Conservation (phyloP, 2,329 filamentous ascomycete genomes). For the Sarocladium oryzae region DNA sequence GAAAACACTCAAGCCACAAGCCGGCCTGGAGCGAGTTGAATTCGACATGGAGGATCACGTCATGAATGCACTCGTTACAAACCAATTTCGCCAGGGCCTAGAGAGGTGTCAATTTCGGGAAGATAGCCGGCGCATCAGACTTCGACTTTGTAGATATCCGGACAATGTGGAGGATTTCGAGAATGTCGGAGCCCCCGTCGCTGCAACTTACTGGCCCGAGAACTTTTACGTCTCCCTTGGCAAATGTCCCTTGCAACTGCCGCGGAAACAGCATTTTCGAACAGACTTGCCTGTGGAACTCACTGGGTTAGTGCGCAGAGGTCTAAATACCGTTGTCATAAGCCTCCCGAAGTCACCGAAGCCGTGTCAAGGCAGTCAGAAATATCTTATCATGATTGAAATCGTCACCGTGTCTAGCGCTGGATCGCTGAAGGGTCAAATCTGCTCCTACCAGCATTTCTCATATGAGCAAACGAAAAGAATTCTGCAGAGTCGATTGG, state of each 20-base stretch:
- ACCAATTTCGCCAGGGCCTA: conserved; percentile 23
- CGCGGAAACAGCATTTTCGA: conserved; percentile 65
- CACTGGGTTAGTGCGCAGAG: conserved; percentile 50
- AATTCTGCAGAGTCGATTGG: conserved; percentile 47
- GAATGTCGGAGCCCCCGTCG: conserved; percentile 54
- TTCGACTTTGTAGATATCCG: conserved; percentile 53
- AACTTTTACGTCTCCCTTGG: conserved; percentile 67
- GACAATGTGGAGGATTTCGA: conserved; percentile 16
- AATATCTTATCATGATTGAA: conserved; percentile 64
- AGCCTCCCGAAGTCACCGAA: not conserved
- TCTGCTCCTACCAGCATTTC: conserved; percentile 28
- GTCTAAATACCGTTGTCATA: conserved; percentile 22
- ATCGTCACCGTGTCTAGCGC: conserved; percentile 51
- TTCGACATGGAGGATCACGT: conserved; percentile 39
- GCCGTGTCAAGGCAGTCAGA: not conserved
- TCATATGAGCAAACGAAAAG: conserved; percentile 43
- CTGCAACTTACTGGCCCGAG: conserved; percentile 65
- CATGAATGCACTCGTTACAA: conserved; percentile 27
- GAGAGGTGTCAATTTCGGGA: conserved; percentile 35
- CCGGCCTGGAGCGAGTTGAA: conserved; percentile 8
- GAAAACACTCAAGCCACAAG: not conserved
- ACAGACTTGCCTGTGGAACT: conserved; percentile 73
- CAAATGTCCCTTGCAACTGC: conserved; percentile 44
- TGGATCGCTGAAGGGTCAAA: conserved; percentile 33
- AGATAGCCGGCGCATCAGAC: conserved; percentile 40